phyloP scores from a whole-genome alignment of 345 rosid genomes.

The Boechera divaricarpa region DNA sequence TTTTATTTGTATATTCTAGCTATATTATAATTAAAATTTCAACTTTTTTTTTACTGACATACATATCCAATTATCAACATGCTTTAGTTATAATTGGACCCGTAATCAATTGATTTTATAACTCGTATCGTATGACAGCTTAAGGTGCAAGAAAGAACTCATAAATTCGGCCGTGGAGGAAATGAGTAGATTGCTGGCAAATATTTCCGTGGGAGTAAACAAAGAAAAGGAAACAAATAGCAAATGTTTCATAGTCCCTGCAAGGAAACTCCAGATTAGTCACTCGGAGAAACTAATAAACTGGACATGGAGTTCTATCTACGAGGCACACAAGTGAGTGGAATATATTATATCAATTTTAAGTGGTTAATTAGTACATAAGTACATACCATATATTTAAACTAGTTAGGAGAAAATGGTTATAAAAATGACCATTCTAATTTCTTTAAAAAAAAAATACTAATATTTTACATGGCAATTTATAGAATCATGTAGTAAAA shows the following conservation, averaged over 20 bases:
- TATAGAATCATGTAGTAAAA: too few relatives aligned
- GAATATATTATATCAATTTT: neutral
- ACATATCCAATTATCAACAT: too few relatives aligned
- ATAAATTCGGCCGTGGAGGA: neutral
- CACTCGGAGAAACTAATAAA: neutral
- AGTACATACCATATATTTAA: neutral
- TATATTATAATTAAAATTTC: too few relatives aligned
- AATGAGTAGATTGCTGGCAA: neutral
- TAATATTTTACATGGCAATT: neutral
- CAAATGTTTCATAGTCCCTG: neutral
- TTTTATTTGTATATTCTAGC: too few relatives aligned
- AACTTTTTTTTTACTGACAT: too few relatives aligned
- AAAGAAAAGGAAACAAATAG: neutral
- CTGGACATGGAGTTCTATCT: conserved; percentile 13
- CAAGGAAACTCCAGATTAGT: conserved; percentile 1
- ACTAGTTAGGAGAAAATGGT: neutral
- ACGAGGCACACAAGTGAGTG: neutral
- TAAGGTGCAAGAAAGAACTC: neutral
- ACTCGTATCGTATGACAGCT: neutral
- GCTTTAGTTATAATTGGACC: too few relatives aligned
- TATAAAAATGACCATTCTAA: neutral
- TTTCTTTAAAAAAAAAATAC: too few relatives aligned
- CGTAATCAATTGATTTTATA: too few relatives aligned
- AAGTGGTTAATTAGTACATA: neutral
- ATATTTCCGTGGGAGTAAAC: neutral